phyloP scores from a whole-genome alignment of 1,284 basidiomycete genomes.

The Exsudoporus floridanus region DNA sequence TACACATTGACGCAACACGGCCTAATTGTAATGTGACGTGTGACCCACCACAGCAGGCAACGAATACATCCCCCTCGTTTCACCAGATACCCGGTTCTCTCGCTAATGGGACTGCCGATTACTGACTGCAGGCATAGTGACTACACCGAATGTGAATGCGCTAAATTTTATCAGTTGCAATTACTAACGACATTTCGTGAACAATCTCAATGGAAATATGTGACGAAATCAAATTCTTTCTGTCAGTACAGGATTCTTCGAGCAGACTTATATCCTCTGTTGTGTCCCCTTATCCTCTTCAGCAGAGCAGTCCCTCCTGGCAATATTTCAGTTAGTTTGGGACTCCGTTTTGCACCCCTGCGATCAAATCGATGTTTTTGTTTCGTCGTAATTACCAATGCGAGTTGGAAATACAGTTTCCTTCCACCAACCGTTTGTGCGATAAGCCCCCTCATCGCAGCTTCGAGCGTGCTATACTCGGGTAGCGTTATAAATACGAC shows the following conservation, averaged over 20 bases:
- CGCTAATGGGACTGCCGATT: constrained; percentile 4
- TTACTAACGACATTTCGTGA: not conserved
- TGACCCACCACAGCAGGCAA: not conserved
- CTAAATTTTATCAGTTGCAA: not conserved
- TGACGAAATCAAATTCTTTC: constrained; percentile 13
- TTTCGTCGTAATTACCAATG: constrained; percentile 7
- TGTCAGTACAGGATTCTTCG: not conserved
- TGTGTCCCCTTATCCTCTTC: constrained; percentile 17
- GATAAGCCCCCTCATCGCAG: constrained; percentile 18
- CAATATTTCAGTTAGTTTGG: constrained; percentile 6
- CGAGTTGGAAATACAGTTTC: constrained; percentile 17
- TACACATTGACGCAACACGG: constrained; percentile 18
- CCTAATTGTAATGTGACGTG: constrained; percentile 17
- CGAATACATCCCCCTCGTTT: not conserved
- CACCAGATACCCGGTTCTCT: constrained; percentile 2
- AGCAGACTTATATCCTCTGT: constrained; percentile 17
- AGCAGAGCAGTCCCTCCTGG: constrained; percentile 2
- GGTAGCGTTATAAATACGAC: not conserved
- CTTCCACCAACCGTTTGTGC: constrained; percentile 9
- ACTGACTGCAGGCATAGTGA: constrained; percentile 10
- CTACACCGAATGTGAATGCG: constrained; percentile 3
- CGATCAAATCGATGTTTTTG: not conserved
- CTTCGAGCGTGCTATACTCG: constrained; percentile 12
- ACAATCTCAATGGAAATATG: constrained; percentile 11
- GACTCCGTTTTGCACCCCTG: not conserved